A percentile compares a stretch with the other conserved stretches of the same genome.
phyloP scores from a whole-genome alignment of 306 rosid species.

The Begonia fuchsioides region DNA sequence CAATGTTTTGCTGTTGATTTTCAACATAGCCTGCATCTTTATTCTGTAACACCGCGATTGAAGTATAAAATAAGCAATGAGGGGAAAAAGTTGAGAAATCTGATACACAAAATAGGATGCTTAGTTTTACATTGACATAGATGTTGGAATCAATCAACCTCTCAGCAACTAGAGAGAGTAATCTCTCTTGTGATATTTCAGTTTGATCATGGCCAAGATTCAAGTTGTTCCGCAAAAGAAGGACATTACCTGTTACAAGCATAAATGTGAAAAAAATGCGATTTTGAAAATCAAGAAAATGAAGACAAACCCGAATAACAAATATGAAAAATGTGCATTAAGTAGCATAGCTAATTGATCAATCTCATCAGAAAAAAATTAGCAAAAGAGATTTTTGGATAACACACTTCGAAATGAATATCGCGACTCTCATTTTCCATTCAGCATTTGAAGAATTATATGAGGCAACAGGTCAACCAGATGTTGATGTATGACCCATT shows the following conservation, averaged over 20 bases:
- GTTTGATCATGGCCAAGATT: slow-evolving; percentile 60
- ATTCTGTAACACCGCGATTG: slow-evolving; percentile 34
- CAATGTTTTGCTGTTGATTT: slow-evolving; percentile 90
- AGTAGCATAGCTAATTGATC: too few species aligned
- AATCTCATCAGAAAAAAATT: too few species aligned
- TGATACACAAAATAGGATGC: slow-evolving; percentile 3
- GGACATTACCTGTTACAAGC: slow-evolving; percentile 68
- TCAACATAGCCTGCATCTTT: slow-evolving; percentile 75
- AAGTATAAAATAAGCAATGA: slow-evolving; percentile 3
- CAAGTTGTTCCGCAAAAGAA: slow-evolving; percentile 67
- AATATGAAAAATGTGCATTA: too few species aligned
- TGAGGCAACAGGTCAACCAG: too few species aligned
- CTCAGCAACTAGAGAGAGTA: slow-evolving; percentile 83
- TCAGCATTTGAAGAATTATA: too few species aligned
- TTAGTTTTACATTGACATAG: slow-evolving; percentile 43
- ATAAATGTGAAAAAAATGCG: slow-evolving; percentile 1
- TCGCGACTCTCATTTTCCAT: too few species aligned
- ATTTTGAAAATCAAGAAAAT: not conserved
- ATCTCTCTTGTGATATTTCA: slow-evolving; percentile 91
- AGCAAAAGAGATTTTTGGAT: too few species aligned
- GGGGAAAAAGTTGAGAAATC: not conserved
- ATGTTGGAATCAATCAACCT: slow-evolving; percentile 79
- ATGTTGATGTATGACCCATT: too few species aligned
- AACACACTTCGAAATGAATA: too few species aligned
- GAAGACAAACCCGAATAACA: too few species aligned